Evolutionary conservation across 805 yeast species (phyloP), one percentile per base, ranked within the genome.

Genomic region (Saturnispora silvae): DNA sequence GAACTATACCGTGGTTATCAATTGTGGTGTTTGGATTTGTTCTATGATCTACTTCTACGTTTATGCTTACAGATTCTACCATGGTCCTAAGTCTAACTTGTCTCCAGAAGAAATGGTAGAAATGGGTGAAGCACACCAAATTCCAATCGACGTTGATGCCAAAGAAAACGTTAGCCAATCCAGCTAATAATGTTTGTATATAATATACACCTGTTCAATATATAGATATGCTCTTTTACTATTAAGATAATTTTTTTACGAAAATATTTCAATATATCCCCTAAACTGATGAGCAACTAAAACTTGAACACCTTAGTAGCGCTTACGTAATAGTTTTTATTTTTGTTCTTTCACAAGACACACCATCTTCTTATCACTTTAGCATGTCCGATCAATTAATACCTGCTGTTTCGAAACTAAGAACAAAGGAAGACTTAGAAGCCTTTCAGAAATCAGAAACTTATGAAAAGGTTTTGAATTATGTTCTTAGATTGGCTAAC

Each of bases 1-100:
- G 89, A 80, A 80, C 57, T 80, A 80, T 53, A 74, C 84, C 0
- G 68, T 68, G 45, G 81, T 73, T 2, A 75, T 79, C 40, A 76
- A 73, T 19, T 68, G 71, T 22, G 77, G 77, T 40, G 48, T 45
- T 23, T 52, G 56, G 58, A 46, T 54, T 34, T 27, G 52, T 8
- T 39, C 54, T 2, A 36, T 45, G 40, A 32, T 48, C 13, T 54
- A 47, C 35, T 54, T 44, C 35, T 44, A 36, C 26, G 35, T 40
- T 27, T 54, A 50, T 41, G 50, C 47, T 28, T 45, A 46, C 29
- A 54, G 49, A 35, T 25, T 31, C 19, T 54, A 43, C 38, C 50
- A 48, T 28, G 59, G 59, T 26, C 60, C 57, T 34, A 43, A 43
- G 40, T 45, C 53, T 10, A 54, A 53, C 37, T 40, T 54, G 32